Percentiles rank a stretch among this genome's conserved stretches.
These are phyloP conservation scores for Leccinum disarticulatum DNA, from an alignment of 768 basidiomycete genomes.

Conservation along the genomic window DNA sequence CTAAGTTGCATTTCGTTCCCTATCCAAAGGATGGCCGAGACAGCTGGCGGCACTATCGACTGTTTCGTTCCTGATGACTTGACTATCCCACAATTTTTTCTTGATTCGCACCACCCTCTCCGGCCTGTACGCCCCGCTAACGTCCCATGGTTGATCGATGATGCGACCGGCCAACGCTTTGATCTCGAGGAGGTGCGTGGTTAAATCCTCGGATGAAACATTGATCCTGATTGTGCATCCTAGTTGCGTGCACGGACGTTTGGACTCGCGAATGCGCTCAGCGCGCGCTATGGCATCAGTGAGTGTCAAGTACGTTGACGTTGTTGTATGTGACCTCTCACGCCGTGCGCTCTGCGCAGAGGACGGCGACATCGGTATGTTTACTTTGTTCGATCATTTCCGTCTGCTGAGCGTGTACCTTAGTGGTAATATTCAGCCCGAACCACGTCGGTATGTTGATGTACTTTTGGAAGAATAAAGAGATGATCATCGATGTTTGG, in stretches of 20 bases:
- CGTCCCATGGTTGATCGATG: slow-evolving; percentile 62
- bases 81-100: slow-evolving; percentile 65
- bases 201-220: background rate
- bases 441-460: slow-evolving; percentile 55
- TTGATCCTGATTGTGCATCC: background rate
- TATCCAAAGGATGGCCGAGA: slow-evolving; percentile 18
- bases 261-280: slow-evolving; percentile 54
- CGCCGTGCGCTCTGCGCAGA: slow-evolving; percentile 31
- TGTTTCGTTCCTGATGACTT: slow-evolving; percentile 59
- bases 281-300: slow-evolving; percentile 50
- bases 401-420: slow-evolving; percentile 5
- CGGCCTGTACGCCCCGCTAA: slow-evolving; percentile 46
- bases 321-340: background rate
- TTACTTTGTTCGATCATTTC: background rate
- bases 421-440: slow-evolving; percentile 64
- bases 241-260: slow-evolving; percentile 46
- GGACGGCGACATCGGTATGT: slow-evolving; percentile 52
- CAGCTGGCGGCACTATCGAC: slow-evolving; percentile 29
- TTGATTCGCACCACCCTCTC: slow-evolving; percentile 44
- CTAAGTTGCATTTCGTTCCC: background rate
- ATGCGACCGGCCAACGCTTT: slow-evolving; percentile 45
- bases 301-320: slow-evolving; percentile 14
- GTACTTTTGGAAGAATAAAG: background rate
- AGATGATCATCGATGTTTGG: too few species aligned
- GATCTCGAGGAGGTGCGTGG: slow-evolving; percentile 47